These are phyloP conservation scores for Cadophora gregata DNA, from an alignment of 2,329 filamentous ascomycete species.

Conservation along the genomic window DNA sequence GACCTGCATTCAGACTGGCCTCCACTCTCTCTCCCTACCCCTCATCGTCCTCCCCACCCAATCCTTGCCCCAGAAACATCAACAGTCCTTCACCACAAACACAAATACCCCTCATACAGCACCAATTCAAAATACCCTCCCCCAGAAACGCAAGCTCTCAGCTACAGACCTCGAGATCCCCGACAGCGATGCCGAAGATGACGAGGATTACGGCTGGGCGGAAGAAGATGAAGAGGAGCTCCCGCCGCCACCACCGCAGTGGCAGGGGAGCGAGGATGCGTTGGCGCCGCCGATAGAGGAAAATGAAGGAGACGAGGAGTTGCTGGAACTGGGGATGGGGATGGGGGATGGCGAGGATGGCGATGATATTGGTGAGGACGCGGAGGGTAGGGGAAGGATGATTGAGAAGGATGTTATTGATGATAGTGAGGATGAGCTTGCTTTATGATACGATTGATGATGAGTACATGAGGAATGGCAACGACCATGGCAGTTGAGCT, in stretches of 20 bases:
- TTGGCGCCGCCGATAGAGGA: slow-evolving; percentile 48
- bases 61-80: background rate
- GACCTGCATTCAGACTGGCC: background rate
- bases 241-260: slow-evolving; percentile 66
- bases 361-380: background rate
- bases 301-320: slow-evolving; percentile 31
- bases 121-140: no score
- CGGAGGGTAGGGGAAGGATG: background rate
- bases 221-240: slow-evolving; percentile 68
- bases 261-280: slow-evolving; percentile 71
- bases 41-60: slow-evolving; percentile 14
- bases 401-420: slow-evolving; percentile 22
- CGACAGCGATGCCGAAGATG: slow-evolving; percentile 63
- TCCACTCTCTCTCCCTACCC: slow-evolving; percentile 6
- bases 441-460: slow-evolving; percentile 12
- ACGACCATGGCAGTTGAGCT: no score
- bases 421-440: slow-evolving; percentile 32
- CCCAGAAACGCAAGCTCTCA: slow-evolving; percentile 67
- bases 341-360: slow-evolving; percentile 29
- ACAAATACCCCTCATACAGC: background rate
- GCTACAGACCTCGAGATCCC: slow-evolving; percentile 65
- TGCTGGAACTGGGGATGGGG: slow-evolving; percentile 19
- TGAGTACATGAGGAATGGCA: background rate
- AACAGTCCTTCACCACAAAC: background rate
- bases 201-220: slow-evolving; percentile 77